Percentiles rank a stretch among this genome's conserved stretches.
Conservation (phyloP, 768 basidiomycete species). For the Floccularia luteovirens region DNA sequence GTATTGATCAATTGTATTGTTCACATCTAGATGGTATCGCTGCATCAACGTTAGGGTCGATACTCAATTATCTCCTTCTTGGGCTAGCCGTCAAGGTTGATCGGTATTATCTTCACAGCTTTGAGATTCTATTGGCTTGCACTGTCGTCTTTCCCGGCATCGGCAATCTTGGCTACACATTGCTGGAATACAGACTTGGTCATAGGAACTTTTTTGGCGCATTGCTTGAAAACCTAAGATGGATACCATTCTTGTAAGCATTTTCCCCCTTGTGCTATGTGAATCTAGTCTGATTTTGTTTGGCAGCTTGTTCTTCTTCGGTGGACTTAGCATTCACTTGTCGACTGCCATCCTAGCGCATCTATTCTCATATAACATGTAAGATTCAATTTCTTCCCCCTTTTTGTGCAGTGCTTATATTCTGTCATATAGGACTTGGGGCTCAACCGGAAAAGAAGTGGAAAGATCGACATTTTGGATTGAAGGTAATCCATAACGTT, state of each 20-base stretch:
- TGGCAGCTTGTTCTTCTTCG: constrained; percentile 66
- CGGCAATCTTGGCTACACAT: constrained; percentile 67
- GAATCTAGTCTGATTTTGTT: neutral
- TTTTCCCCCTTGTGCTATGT: neutral
- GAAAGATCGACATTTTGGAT: constrained; percentile 86
- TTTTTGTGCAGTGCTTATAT: neutral
- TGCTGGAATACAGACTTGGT: constrained; percentile 74
- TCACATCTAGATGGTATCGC: constrained; percentile 49
- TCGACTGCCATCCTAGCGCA: constrained; percentile 61
- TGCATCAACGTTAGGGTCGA: constrained; percentile 53
- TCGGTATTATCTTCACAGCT: constrained; percentile 70
- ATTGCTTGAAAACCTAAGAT: constrained; percentile 50
- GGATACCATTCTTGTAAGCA: constrained; percentile 70
- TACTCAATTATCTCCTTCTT: constrained; percentile 71
- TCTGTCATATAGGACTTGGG: constrained; percentile 35
- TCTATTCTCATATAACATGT: constrained; percentile 58
- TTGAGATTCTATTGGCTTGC: constrained; percentile 75
- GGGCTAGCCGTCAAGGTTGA: constrained; percentile 65
- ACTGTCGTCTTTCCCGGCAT: constrained; percentile 72
- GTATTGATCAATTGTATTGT: constrained; percentile 2
- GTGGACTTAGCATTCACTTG: constrained; percentile 67
- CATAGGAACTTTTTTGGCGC: constrained; percentile 41
- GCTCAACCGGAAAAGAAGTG: constrained; percentile 69
- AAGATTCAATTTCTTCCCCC: constrained; percentile 9
- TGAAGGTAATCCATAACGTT: constrained; percentile 40